phyloP scores from a whole-genome alignment of 2,329 filamentous ascomycete genomes.

The Fusarium praegraminearum region DNA sequence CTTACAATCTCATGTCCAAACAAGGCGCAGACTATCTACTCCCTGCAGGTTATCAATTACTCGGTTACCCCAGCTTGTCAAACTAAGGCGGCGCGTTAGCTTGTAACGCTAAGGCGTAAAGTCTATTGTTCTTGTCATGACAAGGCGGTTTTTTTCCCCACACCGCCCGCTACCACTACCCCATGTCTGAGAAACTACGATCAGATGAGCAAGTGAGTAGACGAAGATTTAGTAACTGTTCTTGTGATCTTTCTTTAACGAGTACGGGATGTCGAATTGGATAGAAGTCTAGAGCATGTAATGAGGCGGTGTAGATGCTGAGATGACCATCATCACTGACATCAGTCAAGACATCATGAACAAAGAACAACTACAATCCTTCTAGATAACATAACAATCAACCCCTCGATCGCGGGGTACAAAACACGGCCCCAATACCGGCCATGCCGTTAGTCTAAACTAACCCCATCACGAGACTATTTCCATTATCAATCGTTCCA shows the following conservation, averaged over 20 bases:
- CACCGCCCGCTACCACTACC: constrained; percentile 27
- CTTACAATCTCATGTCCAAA: constrained; percentile 4
- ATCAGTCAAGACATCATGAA: neutral
- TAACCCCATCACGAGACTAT: constrained; percentile 30
- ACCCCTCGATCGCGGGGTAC: constrained; percentile 16
- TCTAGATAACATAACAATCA: neutral
- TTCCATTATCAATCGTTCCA: constrained; percentile 33
- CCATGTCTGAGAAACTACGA: neutral
- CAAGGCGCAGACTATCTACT: constrained; percentile 4
- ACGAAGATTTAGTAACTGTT: neutral
- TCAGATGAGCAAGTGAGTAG: constrained; percentile 16
- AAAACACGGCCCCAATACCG: constrained; percentile 19
- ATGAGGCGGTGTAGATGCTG: neutral
- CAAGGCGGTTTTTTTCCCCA: constrained; percentile 35
- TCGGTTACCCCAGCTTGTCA: constrained; percentile 33
- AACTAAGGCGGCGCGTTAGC: constrained; percentile 36
- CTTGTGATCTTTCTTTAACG: neutral
- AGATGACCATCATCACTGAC: neutral
- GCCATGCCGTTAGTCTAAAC: constrained; percentile 17
- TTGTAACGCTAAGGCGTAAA: constrained; percentile 36
- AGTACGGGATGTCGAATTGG: neutral
- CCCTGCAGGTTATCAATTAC: neutral
- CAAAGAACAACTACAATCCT: neutral
- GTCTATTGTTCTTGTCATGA: constrained; percentile 25
- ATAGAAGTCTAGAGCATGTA: no score